Evolutionary conservation across 108 stramenopile genomes (phyloP).

Genomic region (Chaetoceros muelleri): DNA sequence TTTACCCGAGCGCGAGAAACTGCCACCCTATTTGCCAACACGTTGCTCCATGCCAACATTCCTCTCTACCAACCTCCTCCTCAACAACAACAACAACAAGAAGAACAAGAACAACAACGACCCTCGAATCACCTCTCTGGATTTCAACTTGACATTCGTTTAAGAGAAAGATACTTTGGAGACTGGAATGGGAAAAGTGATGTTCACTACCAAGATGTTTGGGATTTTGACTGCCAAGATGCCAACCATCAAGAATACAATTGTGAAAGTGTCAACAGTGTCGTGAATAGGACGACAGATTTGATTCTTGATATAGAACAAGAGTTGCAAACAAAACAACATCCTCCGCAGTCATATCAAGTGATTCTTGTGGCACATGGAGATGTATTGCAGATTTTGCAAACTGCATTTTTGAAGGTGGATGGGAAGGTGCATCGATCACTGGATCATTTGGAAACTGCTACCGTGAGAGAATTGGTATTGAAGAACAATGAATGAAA

Average conservation of each 20-base stretch:
- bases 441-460: slow-evolving; percentile 75
- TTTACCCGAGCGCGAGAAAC: slow-evolving; percentile 63
- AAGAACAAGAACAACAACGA: no score
- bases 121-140: slow-evolving; percentile 12
- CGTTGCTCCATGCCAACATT: neutral
- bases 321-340: slow-evolving; percentile 8
- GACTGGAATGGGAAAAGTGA: slow-evolving; percentile 51
- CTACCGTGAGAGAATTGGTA: slow-evolving; percentile 40
- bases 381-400: slow-evolving; percentile 83
- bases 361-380: slow-evolving; percentile 78
- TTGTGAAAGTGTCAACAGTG: slow-evolving; percentile 68
- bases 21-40: slow-evolving; percentile 33
- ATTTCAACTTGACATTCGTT: slow-evolving; percentile 37
- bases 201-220: slow-evolving; percentile 61
- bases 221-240: slow-evolving; percentile 59
- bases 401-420: slow-evolving; percentile 57
- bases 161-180: slow-evolving; percentile 84
- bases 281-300: slow-evolving; percentile 46
- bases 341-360: slow-evolving; percentile 20
- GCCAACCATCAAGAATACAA: slow-evolving; percentile 36
- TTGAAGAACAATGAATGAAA: no score
- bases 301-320: slow-evolving; percentile 48
- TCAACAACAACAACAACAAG: neutral
- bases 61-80: slow-evolving; percentile 9
- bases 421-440: slow-evolving; percentile 53